Percentiles rank a stretch among this genome's conserved stretches.
Evolutionary conservation across 2,329 filamentous ascomycete species (phyloP).

Genomic region (Chlorencoelia australis): DNA sequence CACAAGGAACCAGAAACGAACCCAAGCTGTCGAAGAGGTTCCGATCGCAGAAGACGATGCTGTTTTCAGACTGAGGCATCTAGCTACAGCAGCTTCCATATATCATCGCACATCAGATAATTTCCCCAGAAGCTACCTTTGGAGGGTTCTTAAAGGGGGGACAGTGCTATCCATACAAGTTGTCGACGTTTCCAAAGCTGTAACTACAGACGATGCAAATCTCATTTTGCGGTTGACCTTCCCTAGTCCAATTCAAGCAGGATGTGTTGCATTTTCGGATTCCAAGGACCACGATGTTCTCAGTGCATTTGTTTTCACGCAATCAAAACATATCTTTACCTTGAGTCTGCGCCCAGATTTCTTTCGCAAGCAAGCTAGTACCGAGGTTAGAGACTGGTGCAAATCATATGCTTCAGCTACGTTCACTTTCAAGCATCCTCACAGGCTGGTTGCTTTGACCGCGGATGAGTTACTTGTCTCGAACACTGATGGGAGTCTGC

Average conservation of each 20-base stretch:
- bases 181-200: constrained; percentile 67
- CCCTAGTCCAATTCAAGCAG: constrained; percentile 58
- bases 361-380: constrained; percentile 59
- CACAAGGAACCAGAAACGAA: constrained; percentile 32
- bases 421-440: constrained; percentile 67
- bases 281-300: constrained; percentile 66
- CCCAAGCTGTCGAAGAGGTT: constrained; percentile 28
- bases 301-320: constrained; percentile 70
- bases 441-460: constrained; percentile 67
- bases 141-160: constrained; percentile 76
- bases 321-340: constrained; percentile 70
- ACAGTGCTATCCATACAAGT: constrained; percentile 73
- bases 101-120: constrained; percentile 71
- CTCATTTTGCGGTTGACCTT: constrained; percentile 73
- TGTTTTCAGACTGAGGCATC: constrained; percentile 58
- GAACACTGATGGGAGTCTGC: constrained; percentile 67
- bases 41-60: constrained; percentile 56
- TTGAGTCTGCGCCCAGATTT: constrained; percentile 74
- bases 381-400: constrained; percentile 68
- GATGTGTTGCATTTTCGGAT: constrained; percentile 77
- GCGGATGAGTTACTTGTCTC: constrained; percentile 69
- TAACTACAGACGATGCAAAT: constrained; percentile 56
- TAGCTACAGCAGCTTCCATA: constrained; percentile 71
- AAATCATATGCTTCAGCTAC: constrained; percentile 65
- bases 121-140: constrained; percentile 78